Conservation (phyloP, 768 basidiomycete species). For the Tephrocybe sp. region DNA sequence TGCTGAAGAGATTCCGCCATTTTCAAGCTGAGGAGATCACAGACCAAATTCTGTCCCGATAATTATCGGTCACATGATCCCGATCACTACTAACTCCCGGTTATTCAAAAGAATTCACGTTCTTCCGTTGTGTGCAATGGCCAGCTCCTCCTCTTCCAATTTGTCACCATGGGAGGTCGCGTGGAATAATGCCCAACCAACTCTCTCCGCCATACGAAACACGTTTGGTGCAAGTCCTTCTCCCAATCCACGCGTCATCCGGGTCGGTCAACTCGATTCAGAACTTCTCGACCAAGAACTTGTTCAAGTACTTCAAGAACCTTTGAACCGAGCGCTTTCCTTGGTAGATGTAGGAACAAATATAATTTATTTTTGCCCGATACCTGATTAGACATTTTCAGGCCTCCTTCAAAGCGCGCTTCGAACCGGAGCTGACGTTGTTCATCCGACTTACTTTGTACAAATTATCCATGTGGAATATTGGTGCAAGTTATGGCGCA, state of each 20-base stretch:
- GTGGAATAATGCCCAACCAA: slow-evolving; percentile 63
- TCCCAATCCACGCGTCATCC: slow-evolving; percentile 53
- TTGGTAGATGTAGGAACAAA: slow-evolving; percentile 58
- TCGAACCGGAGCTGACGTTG: slow-evolving; percentile 75
- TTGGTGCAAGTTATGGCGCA: slow-evolving; percentile 80
- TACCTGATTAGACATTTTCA: slow-evolving; percentile 29
- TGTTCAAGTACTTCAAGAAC: slow-evolving; percentile 76
- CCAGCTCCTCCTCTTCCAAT: no score
- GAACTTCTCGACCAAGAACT: slow-evolving; percentile 90
- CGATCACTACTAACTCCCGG: background rate
- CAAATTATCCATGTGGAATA: slow-evolving; percentile 81
- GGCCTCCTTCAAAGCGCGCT: slow-evolving; percentile 57
- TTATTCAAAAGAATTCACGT: slow-evolving; percentile 16
- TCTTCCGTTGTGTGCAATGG: slow-evolving; percentile 17
- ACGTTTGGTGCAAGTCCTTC: slow-evolving; percentile 30
- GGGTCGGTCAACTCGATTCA: slow-evolving; percentile 91
- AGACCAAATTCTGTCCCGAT: slow-evolving; percentile 10
- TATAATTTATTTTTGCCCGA: background rate
- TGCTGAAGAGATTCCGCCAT: slow-evolving; percentile 85
- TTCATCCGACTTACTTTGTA: slow-evolving; percentile 73
- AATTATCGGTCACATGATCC: slow-evolving; percentile 14
- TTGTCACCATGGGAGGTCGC: slow-evolving; percentile 53
- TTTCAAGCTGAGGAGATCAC: slow-evolving; percentile 9
- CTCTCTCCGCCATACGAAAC: slow-evolving; percentile 46
- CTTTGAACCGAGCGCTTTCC: slow-evolving; percentile 71